Base-by-base conservation (phyloP, 1,139 yeast species). In the Yamadazyma atmosphaerica region DNA sequence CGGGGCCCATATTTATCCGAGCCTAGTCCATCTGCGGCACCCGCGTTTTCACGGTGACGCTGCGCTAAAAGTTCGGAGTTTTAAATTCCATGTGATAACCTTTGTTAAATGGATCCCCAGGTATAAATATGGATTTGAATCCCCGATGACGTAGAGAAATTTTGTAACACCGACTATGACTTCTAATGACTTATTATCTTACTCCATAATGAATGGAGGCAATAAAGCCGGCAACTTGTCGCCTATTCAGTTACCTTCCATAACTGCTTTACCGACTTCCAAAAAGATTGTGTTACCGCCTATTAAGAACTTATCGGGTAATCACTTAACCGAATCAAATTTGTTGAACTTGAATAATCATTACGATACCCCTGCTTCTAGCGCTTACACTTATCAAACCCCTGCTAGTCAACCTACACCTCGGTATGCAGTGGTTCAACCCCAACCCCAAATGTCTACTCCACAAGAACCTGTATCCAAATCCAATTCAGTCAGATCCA, bases 171-270 rank as follows among this genome's bases (percentile, higher is more conserved):
- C 26, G 24, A 32, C 37, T 33, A 58, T 58, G 55, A 46, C 57
- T 32, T 56, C 64, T 15, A 60, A 59, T 50, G 53, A 49, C 34
- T 56, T 65, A 45, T 54, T 64, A 48, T 49, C 61, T 38, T 65
- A 65, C 42, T 64, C 70, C 16, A 64, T 65, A 29, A 64, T 63
- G 68, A 55, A 59, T 37, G 45, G 47, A 24, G 55, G 56, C 16
- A 18, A 19, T 9, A 49, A 43, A 33, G 41, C 43, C 21, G 40
- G 36, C 30, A 32, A 31, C 16, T 21, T 42, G 19, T 43, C 46
- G 16, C 39, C 46, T 7, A 25, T 42, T 25, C 39, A 27, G 9
- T 31, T 38, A 36, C 43, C 45, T 29, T 37, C 42, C 7, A 30
- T 42, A 17, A 33, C 24, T 32, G 17, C 36, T n/a, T 33, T 36